These are phyloP conservation scores for Misopates orontium DNA, from an alignment of 257 asterid species.

Conservation along the genomic window DNA sequence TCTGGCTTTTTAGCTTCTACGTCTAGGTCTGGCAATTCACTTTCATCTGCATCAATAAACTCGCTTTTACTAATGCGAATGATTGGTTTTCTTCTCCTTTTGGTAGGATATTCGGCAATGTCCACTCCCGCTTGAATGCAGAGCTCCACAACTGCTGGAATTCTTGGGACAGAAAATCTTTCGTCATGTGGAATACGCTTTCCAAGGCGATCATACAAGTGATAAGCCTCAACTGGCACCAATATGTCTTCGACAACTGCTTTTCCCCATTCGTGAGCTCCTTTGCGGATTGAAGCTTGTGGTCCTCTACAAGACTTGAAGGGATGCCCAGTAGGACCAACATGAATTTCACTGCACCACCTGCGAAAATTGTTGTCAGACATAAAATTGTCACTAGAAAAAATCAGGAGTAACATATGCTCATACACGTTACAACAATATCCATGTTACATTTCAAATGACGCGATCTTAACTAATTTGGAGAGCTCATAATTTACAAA, in stretches of 20 bases:
- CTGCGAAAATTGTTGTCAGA: conserved; percentile 42
- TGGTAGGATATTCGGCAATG: conserved; percentile 76
- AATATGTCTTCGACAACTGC: conserved; percentile 75
- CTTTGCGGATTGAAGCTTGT: conserved; percentile 61
- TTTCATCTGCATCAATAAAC: conserved; percentile 87
- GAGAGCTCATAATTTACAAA: neutral
- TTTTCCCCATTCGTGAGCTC: conserved; percentile 80
- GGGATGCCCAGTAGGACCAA: conserved; percentile 83
- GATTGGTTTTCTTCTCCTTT: conserved; percentile 89
- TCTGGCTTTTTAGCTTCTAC: conserved; percentile 56
- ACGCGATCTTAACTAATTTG: neutral
- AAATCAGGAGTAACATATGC: conserved; percentile 7
- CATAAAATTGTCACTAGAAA: neutral
- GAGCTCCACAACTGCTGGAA: conserved; percentile 91
- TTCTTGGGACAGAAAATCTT: conserved; percentile 78
- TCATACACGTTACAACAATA: too few relatives aligned
- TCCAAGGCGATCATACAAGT: conserved; percentile 83
- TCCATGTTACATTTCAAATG: too few relatives aligned
- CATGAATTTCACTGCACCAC: conserved; percentile 93
- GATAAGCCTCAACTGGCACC: conserved; percentile 71
- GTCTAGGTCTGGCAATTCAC: conserved; percentile 80
- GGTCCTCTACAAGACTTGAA: conserved; percentile 89
- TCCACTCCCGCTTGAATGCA: conserved; percentile 97
- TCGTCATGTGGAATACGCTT: conserved; percentile 76
- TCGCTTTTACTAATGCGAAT: conserved; percentile 81